Base-by-base conservation (phyloP, 768 basidiomycete genomes). In the Astraeus odoratus region DNA sequence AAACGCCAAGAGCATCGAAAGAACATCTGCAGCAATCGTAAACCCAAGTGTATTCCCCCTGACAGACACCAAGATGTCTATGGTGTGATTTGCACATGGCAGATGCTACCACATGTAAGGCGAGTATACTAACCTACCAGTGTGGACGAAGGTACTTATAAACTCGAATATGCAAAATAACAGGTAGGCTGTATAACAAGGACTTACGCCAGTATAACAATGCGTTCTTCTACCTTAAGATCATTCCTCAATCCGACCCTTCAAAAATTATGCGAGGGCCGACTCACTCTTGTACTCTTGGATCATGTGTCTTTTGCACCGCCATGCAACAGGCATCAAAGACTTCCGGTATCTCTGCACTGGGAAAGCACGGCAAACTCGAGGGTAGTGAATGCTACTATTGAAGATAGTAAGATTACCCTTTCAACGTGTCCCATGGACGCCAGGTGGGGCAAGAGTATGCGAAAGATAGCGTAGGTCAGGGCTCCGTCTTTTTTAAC, bases 401-500 rank as follows among this genome's bases (percentile, higher is more conserved):
- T 19, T 18, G 39, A 41, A 30, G 39, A 4, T 27, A 26, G 39
- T 18, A 41, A 20, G 39, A 29, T 41, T 20, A 39, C 25, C 12
- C 37, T 20, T n/a, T 23, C 37, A 9, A 23, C 37, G n/a, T 22
- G 20, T 13, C 13, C 25, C 12, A 13, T 15, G 5, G 13, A 8
- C 15, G 37, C 10, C 25, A 23, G 37, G 24, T 22, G 8, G 20
- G 24, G 22, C 1, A 23, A 23, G 8, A 39, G 15, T 2, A 39
- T n/a, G 25, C 29, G 13, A 26, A 41, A 41, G 18, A 41, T 19
- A 19, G 39, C 25, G n/a, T 41, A 20, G 12, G 39, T 19, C 9
- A n/a, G 16, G 18, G 13, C n/a, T 7, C n/a, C 23, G 26, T 41
- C 15, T 15, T 13, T 26, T 63, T 73, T 56, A 50, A 61, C 54